Evolutionary conservation across 2,329 filamentous ascomycete species (phyloP), one percentile per base, ranked within the genome.

Genomic region (Botryotinia convoluta): DNA sequence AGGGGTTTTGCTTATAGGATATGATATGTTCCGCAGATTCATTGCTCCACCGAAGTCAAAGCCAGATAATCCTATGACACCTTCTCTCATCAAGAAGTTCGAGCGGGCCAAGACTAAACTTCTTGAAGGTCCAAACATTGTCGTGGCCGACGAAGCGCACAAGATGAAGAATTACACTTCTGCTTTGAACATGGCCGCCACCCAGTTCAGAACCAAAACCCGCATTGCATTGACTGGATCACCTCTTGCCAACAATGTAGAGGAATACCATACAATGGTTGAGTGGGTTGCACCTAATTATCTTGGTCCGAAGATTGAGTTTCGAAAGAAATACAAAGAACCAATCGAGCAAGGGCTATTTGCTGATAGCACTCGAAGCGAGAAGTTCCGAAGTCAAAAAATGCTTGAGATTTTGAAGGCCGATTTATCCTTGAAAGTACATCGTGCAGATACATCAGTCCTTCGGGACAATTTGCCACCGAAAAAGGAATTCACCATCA

Each of bases 131-230:
- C 89, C 94, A 0, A 92, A 87, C 74, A 87, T 97, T 63, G 90
- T 97, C 35, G 83, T 98, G 69, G 93, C 92, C 0, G 95, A 98
- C 79, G 95, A 98, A 82, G 94, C 94, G 0, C 95, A 98, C 79
- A 84, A 39, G 48, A 83, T 97, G 80, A 97, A 96, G 82, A 94
- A 93, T 75, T 82, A 84, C 0, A 80, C 79, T 0, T 85, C 90
- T 0, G 82, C 85, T 32, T 83, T 91, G 48, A 84, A 89, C 61
- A 76, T 81, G 54, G 85, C 87, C 9, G 88, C 90, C 32, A 83
- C 84, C 2, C 81, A 84, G 18, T 91, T 98, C 79, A 85, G 81
- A 74, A 92, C 94, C 0, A 88, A 84, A 71, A 91, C 87, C 74
- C 90, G 94, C 18, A 92, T 98, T 76, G 95, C 94, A 9, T 85